Percentiles rank a stretch among this genome's conserved stretches.
phyloP scores from a whole-genome alignment of 257 asterid species.

The Solanum pennellii region DNA sequence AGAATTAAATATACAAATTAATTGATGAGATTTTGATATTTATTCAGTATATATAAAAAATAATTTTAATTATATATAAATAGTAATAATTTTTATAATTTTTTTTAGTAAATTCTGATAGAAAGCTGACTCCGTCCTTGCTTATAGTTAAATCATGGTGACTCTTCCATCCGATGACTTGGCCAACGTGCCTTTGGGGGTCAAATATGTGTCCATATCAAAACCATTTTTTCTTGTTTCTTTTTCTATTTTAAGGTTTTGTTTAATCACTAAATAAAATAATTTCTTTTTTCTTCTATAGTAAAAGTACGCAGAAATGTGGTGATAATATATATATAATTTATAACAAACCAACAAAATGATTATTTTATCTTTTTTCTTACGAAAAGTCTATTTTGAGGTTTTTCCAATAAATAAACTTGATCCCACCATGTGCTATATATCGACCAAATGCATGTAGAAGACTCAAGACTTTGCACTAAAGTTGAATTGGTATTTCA shows the following conservation, averaged over 20 bases:
- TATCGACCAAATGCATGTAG: not conserved
- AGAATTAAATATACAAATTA: no score
- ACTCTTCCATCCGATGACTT: not conserved
- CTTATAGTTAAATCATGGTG: no score
- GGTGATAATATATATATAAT: not conserved
- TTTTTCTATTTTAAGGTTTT: not conserved
- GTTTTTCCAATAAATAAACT: not conserved
- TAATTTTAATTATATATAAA: no score
- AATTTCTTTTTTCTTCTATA: not conserved
- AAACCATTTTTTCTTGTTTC: not conserved
- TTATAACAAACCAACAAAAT: not conserved
- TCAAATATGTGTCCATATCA: not conserved
- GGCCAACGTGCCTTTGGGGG: not conserved
- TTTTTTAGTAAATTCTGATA: fast-evolving
- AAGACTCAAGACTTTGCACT: not conserved
- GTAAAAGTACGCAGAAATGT: not conserved
- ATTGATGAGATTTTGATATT: no score
- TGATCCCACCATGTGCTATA: not conserved
- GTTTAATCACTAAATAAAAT: not conserved
- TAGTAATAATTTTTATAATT: no score
- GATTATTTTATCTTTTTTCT: not conserved
- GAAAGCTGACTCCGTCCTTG: fast-evolving
- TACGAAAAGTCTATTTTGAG: not conserved
- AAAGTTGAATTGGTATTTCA: not conserved
- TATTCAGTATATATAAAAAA: no score